Conservation (phyloP, 768 basidiomycete species). For the Suillus brevipes region DNA sequence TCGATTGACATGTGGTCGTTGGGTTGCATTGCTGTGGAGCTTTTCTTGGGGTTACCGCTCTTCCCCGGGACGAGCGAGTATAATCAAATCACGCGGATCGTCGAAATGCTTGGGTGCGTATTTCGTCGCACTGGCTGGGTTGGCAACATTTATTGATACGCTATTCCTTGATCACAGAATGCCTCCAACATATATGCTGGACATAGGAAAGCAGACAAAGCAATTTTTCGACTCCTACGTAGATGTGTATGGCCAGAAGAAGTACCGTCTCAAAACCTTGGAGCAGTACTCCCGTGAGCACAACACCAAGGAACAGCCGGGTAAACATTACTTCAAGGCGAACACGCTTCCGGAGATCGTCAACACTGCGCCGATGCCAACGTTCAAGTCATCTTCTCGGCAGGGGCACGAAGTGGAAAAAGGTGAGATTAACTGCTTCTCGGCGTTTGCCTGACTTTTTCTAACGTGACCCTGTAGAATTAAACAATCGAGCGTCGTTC, state of each 20-base stretch:
- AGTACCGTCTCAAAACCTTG: conserved; percentile 83
- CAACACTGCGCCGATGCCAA: conserved; percentile 91
- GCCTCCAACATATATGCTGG: conserved; percentile 92
- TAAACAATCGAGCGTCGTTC: conserved; percentile 91
- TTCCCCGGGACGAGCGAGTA: conserved; percentile 99
- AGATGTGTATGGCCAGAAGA: conserved; percentile 77
- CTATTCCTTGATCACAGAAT: conserved; percentile 47
- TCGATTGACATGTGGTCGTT: conserved; percentile 99
- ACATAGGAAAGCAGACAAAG: conserved; percentile 90
- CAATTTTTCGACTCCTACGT: conserved; percentile 89
- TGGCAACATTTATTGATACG: neutral
- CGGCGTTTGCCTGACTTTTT: conserved; percentile 6
- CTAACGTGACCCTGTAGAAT: conserved; percentile 43
- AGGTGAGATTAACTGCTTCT: conserved; percentile 46
- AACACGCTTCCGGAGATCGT: conserved; percentile 93
- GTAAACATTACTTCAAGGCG: conserved; percentile 98
- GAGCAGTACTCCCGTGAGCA: conserved; percentile 97
- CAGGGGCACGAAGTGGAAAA: conserved; percentile 87
- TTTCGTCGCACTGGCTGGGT: conserved; percentile 2
- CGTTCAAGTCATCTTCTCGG: conserved; percentile 70
- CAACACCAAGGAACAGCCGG: conserved; percentile 93
- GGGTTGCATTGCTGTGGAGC: conserved; percentile 97
- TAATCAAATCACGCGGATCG: conserved; percentile 94
- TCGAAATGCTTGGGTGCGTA: conserved; percentile 96
- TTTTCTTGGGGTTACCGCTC: conserved; percentile 92